Evolutionary conservation across 768 basidiomycete genomes (phyloP).

Genomic region (Lentinula boryana): DNA sequence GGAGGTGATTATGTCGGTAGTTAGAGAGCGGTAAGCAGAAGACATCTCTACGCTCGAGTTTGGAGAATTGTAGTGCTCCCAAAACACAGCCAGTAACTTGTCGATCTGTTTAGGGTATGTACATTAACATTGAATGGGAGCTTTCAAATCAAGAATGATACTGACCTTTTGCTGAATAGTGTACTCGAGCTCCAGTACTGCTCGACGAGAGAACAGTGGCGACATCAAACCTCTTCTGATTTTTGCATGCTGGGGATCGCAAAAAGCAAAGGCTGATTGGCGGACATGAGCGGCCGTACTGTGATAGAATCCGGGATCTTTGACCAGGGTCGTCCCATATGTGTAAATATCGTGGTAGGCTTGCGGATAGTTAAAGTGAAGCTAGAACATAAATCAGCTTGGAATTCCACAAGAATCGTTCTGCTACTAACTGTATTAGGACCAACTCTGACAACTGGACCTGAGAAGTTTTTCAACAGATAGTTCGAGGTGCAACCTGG

Average conservation of each 20-base stretch:
- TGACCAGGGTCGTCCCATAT: conserved; percentile 8
- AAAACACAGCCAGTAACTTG: not conserved
- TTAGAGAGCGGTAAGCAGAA: conserved; percentile 11
- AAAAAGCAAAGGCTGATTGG: conserved; percentile 9
- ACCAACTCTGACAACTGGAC: conserved; percentile 18
- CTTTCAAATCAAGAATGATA: not conserved
- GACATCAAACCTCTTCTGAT: conserved; percentile 10
- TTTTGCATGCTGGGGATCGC: conserved; percentile 11
- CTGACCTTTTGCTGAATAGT: conserved; percentile 10
- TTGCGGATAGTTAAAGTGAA: conserved; percentile 17
- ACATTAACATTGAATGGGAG: not conserved
- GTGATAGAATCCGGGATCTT: conserved; percentile 11
- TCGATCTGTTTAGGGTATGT: not conserved
- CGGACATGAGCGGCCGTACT: conserved; percentile 5
- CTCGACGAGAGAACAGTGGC: conserved; percentile 14
- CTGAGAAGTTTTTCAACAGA: conserved; percentile 3
- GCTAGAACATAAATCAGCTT: conserved; percentile 4
- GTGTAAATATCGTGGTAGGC: conserved; percentile 19
- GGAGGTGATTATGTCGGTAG: conserved; percentile 13
- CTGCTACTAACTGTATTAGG: conserved; percentile 16
- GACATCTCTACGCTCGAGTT: conserved; percentile 7
- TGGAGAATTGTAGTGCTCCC: not conserved
- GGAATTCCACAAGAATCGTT: not conserved
- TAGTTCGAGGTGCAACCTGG: not conserved
- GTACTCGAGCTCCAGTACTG: conserved; percentile 11